A percentile compares a stretch with the other conserved stretches of the same genome.
Evolutionary conservation across 805 yeast species (phyloP).

Genomic region (Ogataea philodendri): DNA sequence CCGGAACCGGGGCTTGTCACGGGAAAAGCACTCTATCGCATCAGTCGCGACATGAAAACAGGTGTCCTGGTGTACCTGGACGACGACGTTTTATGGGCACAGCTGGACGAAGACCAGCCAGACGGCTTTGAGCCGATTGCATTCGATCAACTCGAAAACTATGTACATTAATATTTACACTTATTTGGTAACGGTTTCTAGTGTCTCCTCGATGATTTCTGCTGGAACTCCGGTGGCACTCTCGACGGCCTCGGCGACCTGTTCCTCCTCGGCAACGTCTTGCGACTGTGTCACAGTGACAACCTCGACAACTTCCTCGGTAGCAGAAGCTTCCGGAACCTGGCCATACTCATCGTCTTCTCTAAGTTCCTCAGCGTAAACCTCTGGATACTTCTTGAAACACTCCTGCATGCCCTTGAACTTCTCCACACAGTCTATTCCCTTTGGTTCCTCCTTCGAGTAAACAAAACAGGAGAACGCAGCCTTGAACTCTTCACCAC

Average conservation of each 20-base stretch:
- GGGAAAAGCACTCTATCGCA: slow-evolving; percentile 45
- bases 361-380: slow-evolving; percentile 85
- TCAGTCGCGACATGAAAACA: slow-evolving; percentile 37
- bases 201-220: slow-evolving; percentile 11
- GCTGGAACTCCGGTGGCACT: slow-evolving; percentile 14
- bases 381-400: slow-evolving; percentile 89
- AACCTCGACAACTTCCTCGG: slow-evolving; percentile 16
- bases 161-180: slow-evolving; percentile 15
- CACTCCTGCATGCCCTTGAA: slow-evolving; percentile 92
- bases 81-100: slow-evolving; percentile 58
- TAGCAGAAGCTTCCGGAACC: slow-evolving; percentile 24
- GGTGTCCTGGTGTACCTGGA: slow-evolving; percentile 48
- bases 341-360: slow-evolving; percentile 60
- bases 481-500: slow-evolving; percentile 92
- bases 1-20: slow-evolving; percentile 30
- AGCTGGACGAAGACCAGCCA: slow-evolving; percentile 22
- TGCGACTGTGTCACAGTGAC: slow-evolving; percentile 9
- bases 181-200: slow-evolving; percentile 4
- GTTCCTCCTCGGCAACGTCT: slow-evolving; percentile 2
- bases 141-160: slow-evolving; percentile 30
- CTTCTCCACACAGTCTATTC: slow-evolving; percentile 89
- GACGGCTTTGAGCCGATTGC: slow-evolving; percentile 47
- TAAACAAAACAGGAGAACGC: slow-evolving; percentile 95
- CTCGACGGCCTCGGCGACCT: slow-evolving; percentile 15
- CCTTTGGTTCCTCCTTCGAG: slow-evolving; percentile 94